phyloP scores from a whole-genome alignment of 331 rosid genomes.

The Cydonia oblonga region DNA sequence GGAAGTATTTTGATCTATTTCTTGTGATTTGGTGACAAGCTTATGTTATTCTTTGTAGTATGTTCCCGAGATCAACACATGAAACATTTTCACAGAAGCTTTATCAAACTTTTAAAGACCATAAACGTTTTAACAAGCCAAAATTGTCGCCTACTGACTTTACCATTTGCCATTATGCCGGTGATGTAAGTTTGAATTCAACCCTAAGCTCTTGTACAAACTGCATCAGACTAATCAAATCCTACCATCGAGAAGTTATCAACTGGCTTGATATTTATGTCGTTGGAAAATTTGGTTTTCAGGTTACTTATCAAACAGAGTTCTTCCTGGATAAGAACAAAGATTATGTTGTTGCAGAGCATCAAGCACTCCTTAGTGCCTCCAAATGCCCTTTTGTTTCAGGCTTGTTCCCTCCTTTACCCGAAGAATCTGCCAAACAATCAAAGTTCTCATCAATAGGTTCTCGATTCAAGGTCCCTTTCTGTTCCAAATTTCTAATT shows the following conservation, averaged over 20 bases:
- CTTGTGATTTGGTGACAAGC: constrained; percentile 20
- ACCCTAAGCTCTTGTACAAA: not conserved
- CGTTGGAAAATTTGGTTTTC: constrained; percentile 13
- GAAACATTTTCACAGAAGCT: constrained; percentile 80
- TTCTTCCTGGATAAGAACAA: constrained; percentile 80
- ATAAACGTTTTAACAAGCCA: constrained; percentile 89
- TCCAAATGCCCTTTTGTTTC: constrained; percentile 74
- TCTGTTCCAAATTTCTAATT: constrained; percentile 10
- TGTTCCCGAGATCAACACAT: constrained; percentile 92
- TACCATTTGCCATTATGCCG: constrained; percentile 74
- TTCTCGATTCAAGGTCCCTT: constrained; percentile 61
- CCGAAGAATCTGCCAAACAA: constrained; percentile 74
- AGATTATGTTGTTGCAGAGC: constrained; percentile 86
- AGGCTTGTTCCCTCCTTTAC: constrained; percentile 67
- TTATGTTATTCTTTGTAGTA: constrained; percentile 48
- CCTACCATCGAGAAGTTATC: not conserved
- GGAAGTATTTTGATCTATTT: not conserved
- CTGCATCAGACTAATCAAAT: not conserved
- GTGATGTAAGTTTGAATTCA: constrained; percentile 48
- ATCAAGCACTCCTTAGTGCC: constrained; percentile 65
- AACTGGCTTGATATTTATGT: constrained; percentile 3
- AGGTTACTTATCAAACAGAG: constrained; percentile 91
- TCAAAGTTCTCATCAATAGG: constrained; percentile 85
- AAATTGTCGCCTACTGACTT: constrained; percentile 70
- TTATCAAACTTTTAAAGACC: constrained; percentile 71